Conservation (phyloP, 208 protist species). For the Herpetomonas tarakana region DNA sequence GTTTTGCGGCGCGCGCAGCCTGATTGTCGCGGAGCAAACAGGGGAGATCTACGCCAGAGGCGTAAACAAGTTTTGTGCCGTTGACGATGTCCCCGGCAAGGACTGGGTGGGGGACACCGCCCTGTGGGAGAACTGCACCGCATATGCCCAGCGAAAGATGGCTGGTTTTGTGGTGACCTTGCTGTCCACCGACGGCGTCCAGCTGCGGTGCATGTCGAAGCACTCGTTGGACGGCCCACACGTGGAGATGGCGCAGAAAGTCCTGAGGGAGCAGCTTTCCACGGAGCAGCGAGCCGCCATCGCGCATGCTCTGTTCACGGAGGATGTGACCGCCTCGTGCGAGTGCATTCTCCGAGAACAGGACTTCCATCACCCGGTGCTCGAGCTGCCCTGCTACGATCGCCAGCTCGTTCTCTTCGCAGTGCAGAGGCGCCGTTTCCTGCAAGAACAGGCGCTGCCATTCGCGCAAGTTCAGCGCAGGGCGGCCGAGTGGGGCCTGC, state of each 20-base stretch:
- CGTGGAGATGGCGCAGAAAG: conserved; percentile 46
- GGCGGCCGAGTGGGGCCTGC: conserved; percentile 45
- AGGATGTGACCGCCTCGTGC: conserved; percentile 36
- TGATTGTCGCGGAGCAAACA: conserved; percentile 47
- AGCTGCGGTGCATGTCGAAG: conserved; percentile 69
- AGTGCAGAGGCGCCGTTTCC: conserved; percentile 36
- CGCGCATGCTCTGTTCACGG: conserved; percentile 42
- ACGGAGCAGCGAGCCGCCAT: conserved; percentile 29
- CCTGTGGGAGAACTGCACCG: conserved; percentile 37
- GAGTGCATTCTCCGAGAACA: conserved; percentile 64
- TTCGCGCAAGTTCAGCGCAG: conserved; percentile 21
- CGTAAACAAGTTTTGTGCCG: conserved; percentile 88
- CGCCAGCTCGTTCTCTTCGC: conserved; percentile 56
- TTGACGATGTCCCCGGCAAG: conserved; percentile 40
- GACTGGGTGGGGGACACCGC: conserved; percentile 26
- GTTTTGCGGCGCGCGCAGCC: conserved; percentile 69
- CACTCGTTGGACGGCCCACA: conserved; percentile 77
- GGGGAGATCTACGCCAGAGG: conserved; percentile 71
- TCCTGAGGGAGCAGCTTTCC: conserved; percentile 32
- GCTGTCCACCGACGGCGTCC: conserved; percentile 68
- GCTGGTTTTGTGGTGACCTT: conserved; percentile 85
- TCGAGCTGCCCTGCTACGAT: conserved; percentile 47
- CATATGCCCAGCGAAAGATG: conserved; percentile 81
- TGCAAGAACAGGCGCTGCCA: conserved; percentile 44
- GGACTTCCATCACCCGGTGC: conserved; percentile 66